These are phyloP conservation scores for Magnusiomyces suaveolens DNA, from an alignment of 1,139 yeast genomes.

Conservation along the genomic window DNA sequence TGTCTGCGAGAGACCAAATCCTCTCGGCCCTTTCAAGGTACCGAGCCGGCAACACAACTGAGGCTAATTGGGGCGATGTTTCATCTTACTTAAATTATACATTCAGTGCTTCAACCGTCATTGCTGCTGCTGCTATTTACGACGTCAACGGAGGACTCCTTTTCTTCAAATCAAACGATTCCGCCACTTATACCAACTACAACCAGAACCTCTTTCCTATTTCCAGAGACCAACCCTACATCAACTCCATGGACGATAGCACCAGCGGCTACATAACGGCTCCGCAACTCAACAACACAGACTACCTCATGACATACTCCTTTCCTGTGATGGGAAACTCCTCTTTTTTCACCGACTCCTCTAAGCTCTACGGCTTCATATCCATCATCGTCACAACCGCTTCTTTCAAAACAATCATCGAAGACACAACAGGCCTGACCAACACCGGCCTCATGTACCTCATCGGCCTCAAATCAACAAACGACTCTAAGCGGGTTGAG, in stretches of 20 bases:
- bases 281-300: slow-evolving; percentile 8
- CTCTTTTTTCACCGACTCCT: slow-evolving; percentile 52
- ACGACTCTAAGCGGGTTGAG: not conserved
- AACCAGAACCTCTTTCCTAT: slow-evolving; percentile 7
- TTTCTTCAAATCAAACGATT: slow-evolving; percentile 31
- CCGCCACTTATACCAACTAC: slow-evolving; percentile 2
- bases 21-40: slow-evolving; percentile 51
- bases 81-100: slow-evolving; percentile 47
- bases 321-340: slow-evolving; percentile 65
- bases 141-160: slow-evolving; percentile 40
- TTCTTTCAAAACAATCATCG: slow-evolving; percentile 42
- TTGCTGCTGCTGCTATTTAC: slow-evolving; percentile 61
- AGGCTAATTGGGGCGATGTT: slow-evolving; percentile 39
- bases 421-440: slow-evolving; percentile 40
- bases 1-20: slow-evolving; percentile 53
- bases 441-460: slow-evolving; percentile 37
- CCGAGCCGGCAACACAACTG: slow-evolving; percentile 61
- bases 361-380: slow-evolving; percentile 61
- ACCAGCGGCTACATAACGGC: slow-evolving; percentile 15
- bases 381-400: slow-evolving; percentile 56
- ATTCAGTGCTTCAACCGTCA: slow-evolving; percentile 30
- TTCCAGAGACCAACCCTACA: not conserved
- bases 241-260: slow-evolving; percentile 26
- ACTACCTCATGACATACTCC: slow-evolving; percentile 46
- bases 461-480: slow-evolving; percentile 20